Evolutionary conservation across 2,329 filamentous ascomycete genomes (phyloP), one percentile per base, ranked within the genome.

Genomic region (Aspergillus aculeatus): DNA sequence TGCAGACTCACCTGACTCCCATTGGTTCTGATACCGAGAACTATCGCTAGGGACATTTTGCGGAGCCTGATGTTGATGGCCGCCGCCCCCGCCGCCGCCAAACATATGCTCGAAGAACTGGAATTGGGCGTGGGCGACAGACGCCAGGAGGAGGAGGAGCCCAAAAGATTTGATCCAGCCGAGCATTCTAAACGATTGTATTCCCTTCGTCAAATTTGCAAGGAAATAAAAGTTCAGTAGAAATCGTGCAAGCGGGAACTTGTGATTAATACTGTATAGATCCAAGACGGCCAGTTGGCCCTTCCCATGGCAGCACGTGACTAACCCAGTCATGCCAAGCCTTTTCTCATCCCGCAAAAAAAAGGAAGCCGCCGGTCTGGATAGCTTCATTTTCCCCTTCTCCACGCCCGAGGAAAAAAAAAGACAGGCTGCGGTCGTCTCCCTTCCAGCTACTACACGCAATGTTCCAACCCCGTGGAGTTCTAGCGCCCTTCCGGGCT

Each of bases 81-180:
- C 82, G 23, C 54, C 58, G 12, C 26, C 23, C 4, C 23, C 26
- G 26, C 60, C 60, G 6, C 61, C 61, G 16, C 57, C 57, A 66
- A 99, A 98, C 91, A 98, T 96, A 70, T 98, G 92, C 75, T 97
- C 93, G 79, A 98, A 99, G 84, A 99, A 96, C 73, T 91, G 89
- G 76, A 98, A 98, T 78, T 98, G 94, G 11, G 91, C 91, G 59
- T 84, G 80, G 4, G 83, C 86, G 16, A 80, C 69, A 32, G 85
- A 77, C 62, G 85, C 78, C 60, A 91, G 72, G 29, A 92, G 75
- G 53, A 90, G 78, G 16, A 92, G 73, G 58, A 72, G 70, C 63
- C 73, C 73, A 4, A 78, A 64, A 50, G 67, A 57, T 31, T 65
- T 66, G n/a, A 71, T 49, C 38, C 64, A 66, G 56, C 59, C 61